Evolutionary conservation across 352 stramenopile genomes (phyloP), one percentile per base, ranked within the genome.

Genomic region (Plasmopara halstedii): DNA sequence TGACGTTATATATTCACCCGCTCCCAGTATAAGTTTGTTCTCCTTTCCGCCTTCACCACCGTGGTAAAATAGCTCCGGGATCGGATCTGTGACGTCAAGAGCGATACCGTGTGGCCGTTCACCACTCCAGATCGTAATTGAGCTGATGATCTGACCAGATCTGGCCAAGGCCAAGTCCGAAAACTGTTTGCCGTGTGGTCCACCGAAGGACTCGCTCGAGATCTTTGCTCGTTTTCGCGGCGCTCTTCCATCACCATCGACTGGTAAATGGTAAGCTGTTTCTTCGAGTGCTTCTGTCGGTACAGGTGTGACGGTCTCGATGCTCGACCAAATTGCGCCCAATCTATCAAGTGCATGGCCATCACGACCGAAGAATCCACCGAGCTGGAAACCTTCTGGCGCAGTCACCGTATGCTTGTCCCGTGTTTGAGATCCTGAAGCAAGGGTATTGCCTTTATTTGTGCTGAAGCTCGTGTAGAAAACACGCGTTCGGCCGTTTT

Each of bases 301-400:
- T 35, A 46, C n/a, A n/a, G n/a, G 53, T 1, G 53, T 61, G 9
- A 56, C 39, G 9, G 55, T 8, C 0, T 60, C 52, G 32, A 62
- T 58, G 2, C 55, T 38, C 14, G 55, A 51, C 55, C 55, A 63
- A 47, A 63, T 55, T 1, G 42, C 56, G 4, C 56, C 56, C 21
- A 65, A 38, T 25, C 39, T 48, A 32, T 65, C 46, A 21, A 65
- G 41, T 22, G 53, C 45, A 4, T 57, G 15, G 7, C 51, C 46
- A 22, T 50, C 50, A 17, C 31, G 56, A n/a, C 56, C 56, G 15
- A 53, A 53, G 19, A 65, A 61, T 0, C 56, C 56, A 10, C 50
- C 56, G 31, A 65, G 46, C 18, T 65, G 56, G 27, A 65, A 65
- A 2, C 56, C 56, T 10, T 61, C 36, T 0, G 56, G 56, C 6